Conservation (phyloP, 768 basidiomycete species). For the Rhodotorula paludigena region DNA sequence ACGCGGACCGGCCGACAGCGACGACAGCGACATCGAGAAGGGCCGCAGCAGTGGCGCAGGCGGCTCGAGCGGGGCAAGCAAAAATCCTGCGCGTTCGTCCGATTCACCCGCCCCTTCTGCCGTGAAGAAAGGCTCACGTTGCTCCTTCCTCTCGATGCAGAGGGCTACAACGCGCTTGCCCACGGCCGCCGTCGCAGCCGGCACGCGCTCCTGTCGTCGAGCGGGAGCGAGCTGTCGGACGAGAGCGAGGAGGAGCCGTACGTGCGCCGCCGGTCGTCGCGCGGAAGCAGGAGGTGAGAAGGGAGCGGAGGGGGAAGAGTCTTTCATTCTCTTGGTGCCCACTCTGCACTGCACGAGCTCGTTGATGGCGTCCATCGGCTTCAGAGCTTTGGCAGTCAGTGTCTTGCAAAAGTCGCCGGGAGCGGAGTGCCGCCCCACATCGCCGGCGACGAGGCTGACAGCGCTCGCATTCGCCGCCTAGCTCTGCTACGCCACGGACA, state of each 20-base stretch:
- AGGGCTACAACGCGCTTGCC: conserved; percentile 5
- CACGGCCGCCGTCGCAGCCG: not conserved
- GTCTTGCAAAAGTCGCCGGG: too few relatives aligned
- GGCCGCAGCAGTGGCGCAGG: not conserved
- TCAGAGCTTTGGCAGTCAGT: too few relatives aligned
- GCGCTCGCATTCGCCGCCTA: not conserved
- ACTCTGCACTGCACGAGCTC: too few relatives aligned
- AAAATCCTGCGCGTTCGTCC: not conserved
- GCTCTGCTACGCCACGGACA: too few relatives aligned
- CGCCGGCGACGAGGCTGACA: too few relatives aligned
- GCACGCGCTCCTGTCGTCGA: not conserved
- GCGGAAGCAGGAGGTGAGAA: too few relatives aligned
- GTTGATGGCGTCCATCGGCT: too few relatives aligned
- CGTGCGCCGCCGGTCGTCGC: not conserved
- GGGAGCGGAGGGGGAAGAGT: too few relatives aligned
- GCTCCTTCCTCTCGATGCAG: not conserved
- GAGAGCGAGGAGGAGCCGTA: not conserved
- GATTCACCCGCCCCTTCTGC: not conserved
- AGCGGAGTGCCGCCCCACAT: too few relatives aligned
- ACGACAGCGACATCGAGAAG: not conserved
- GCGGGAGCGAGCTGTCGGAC: not conserved
- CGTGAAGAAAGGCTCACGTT: too few relatives aligned
- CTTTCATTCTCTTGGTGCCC: too few relatives aligned
- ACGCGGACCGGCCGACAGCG: not conserved
- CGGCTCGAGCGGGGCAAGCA: too few relatives aligned